Base-by-base conservation (phyloP, 805 yeast genomes). In the Schizosaccharomyces octosporus region DNA sequence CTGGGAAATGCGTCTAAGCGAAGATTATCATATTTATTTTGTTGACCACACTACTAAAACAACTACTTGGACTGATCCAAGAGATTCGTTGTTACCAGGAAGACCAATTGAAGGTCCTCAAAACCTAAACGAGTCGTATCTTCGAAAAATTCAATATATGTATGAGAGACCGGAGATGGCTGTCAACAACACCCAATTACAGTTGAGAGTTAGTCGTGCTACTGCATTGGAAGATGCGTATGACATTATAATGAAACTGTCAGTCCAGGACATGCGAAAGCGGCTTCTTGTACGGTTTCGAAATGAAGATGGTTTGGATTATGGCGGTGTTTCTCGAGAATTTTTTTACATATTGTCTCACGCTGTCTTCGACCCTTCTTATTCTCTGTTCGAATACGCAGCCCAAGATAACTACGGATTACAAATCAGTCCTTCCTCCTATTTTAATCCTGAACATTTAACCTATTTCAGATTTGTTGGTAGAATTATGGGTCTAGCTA, bases 1-100 rank as follows among this genome's bases (percentile, higher is more conserved):
- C 61, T 93, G 99, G 99, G 99, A 93, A 76, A 93, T 93, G 99
- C 85, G 99, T 74, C 79, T 93, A 69, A 94, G 98, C 54, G 93
- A 93, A 73, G 93, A 98, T 1, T 96, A 97, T 13, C 81, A 98
- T 72, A 98, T 93, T 29, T 93, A 93, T 72, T 93, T 93, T 72
- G 99, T 93, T 66, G 99, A 93, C 72, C 99, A 93, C 76, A 93
- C 93, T 74, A 93, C 99, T 36, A 93, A 93, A 75, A 93, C 99
- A 0, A 93, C 99, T 0, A 93, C 99, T 1, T 93, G 99, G 99
- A 98, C 93, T 73, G 99, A 93, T 71, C 99, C 99, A 65, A 83
- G 99, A 71, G 78, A 93, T 70, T 98, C 98, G 61, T 87, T 96
- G 5, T 86, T 95, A 17, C 19, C 97, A 93, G 75, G 90, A 90